Evolutionary conservation across 2,329 filamentous ascomycete genomes (phyloP), one percentile per base, ranked within the genome.

Genomic region (Fusarium sp.): DNA sequence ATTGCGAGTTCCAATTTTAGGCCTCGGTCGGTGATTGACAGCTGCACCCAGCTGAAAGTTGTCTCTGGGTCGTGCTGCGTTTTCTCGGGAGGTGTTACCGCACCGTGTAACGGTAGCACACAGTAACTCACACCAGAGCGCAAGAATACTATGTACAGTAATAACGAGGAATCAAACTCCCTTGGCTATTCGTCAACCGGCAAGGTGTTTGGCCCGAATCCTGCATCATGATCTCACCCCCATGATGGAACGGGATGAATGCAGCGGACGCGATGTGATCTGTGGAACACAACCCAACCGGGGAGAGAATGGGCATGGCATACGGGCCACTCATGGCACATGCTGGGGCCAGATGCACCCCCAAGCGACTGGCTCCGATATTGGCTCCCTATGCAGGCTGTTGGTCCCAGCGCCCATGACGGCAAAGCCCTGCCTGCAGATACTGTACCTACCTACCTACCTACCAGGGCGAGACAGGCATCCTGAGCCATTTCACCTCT

Each of bases 401-500:
- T 36, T 68, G 67, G 50, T 56, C 58, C 66, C 29, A 68, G 49
- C 59, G 55, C 44, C 34, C 31, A 60, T 63, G 33, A 60, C 42
- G 31, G 40, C 23, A 10, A 51, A 20, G 34, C 29, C 65, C 42
- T 53, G 55, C 16, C 16, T 57, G 14, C 33, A 61, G 56, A 57
- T 67, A 25, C 61, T 40, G 42, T n/a, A 46, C 42, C 42, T 46
- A 23, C 42, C 40, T 10, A 42, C 27, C 60, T n/a, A 44, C 42
- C 42, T 46, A 25, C 42, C 42, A n/a, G 49, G 36, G 62, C 46
- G 29, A 64, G 53, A 57, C 36, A 62, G 50, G 58, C 62, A 31
- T 62, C 50, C 40, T 71, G 64, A 68, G 65, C 65, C 62, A 70
- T 73, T 65, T 72, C 64, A 62, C 46, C 44, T 46, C 20, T 33